Base-by-base conservation (phyloP, 441 rosid species). In the Pelargonium myrrhifolium region DNA sequence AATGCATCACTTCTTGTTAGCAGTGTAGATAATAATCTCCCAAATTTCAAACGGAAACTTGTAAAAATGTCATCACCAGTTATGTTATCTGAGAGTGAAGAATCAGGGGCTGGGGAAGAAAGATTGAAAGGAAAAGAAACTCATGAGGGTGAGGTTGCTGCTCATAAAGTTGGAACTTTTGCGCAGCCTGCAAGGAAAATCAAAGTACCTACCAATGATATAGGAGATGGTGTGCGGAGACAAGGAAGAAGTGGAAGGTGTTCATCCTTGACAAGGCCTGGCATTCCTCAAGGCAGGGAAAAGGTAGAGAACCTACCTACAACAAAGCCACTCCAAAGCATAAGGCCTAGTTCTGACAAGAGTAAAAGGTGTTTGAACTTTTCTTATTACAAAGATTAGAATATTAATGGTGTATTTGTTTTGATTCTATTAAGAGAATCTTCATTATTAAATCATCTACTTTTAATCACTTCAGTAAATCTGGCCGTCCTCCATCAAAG, bases 81-180 rank as follows among this genome's bases (percentile, higher is more conserved):
- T 63, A 89, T 83, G 72, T 82, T 89, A 58, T 86, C 93, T 72
- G 96, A 90, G 73, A 89, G 94, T 76, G 98, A 92, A 74, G 98
- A 94, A 75, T 88, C 96, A 1, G 95, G 92, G 39, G 90, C 89
- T 75, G 89, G 91, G 64, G 97, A 89, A 63, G 84, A 76, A 40
- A 87, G 81, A 79, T 67, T 77, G 64, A 88, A 84, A 75, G 90
- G 81, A 66, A 85, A 77, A 75, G 84, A 80, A 70, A 68, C 75
- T 66, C 80, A 80, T 47, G 73, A 74, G 77, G 78, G 81, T 56
- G 90, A 91, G 73, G 75, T 68, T 69, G 71, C 82, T 61, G 68
- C 79, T 78, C 87, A 84, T 58, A 87, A 87, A 74, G 68, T 71
- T 79, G 86, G 89, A 62, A 20, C 88, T 20, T 58, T 58, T 58